Evolutionary conservation across 768 basidiomycete species (phyloP), one percentile per base, ranked within the genome.

Genomic region (Melanogaster broomeanus): DNA sequence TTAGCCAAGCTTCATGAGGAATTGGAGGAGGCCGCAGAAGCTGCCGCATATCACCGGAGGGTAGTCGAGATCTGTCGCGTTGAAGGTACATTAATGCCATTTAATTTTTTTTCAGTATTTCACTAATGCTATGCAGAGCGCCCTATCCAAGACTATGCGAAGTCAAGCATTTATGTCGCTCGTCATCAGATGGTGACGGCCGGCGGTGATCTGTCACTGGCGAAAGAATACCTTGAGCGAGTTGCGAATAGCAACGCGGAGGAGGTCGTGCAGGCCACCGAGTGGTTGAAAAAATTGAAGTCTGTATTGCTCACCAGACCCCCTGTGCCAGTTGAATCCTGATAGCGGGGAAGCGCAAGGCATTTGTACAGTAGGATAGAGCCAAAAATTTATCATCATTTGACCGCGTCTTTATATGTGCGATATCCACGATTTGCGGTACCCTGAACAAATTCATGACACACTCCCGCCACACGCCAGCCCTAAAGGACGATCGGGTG

Each of bases 161-260:
- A 83, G 66, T 94, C 91, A n/a, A 82, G 85, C 57, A 67, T 98
- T 43, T 87, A 85, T 58, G 85, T 95, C 30, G 93, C 93, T 15
- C 85, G 88, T 51, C 84, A 88, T 61, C 83, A 93, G 57, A 77
- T 92, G 66, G 68, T 74, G 44, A 75, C 76, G 34, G 74, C 83
- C 40, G 77, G 81, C 45, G 84, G 85, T 22, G 82, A 91, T 67
- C 63, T 91, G n/a, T 59, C 67, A 28, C 72, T 93, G 53, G 92
- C 93, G 13, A 78, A 77, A 59, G 80, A 84, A 44, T 89, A 87
- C 66, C 74, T 93, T 27, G 83, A 91, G 52, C 76, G 75, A 42
- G 83, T 97, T 24, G 84, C 89, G 4, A 70, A 70, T 41, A 93
- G 88, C 61, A 93, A 95, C 69, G 82, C 83, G 11, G 90, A 92